A percentile compares a stretch with the other conserved stretches of the same genome.
Evolutionary conservation across 306 rosid species (phyloP).

Genomic region (Dalbergia cultrata): DNA sequence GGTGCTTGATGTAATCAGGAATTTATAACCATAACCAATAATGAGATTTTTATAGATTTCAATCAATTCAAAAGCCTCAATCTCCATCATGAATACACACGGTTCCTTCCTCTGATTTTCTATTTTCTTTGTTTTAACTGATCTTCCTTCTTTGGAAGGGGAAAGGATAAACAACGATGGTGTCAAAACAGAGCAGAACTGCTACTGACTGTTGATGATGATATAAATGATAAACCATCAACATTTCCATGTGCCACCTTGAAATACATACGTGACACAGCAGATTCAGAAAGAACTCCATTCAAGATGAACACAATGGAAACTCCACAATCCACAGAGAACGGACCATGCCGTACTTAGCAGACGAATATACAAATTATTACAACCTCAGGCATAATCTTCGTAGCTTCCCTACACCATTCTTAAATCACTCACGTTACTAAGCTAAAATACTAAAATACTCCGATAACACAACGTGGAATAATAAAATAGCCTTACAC

Average conservation of each 20-base stretch:
- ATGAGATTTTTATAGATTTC: slow-evolving; percentile 10
- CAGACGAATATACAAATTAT: not conserved
- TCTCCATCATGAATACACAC: not conserved
- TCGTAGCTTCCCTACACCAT: not conserved
- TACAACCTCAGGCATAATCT: slow-evolving; percentile 5
- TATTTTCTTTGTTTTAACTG: not conserved
- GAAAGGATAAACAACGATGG: slow-evolving; percentile 8
- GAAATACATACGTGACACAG: slow-evolving; percentile 1
- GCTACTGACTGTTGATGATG: slow-evolving; percentile 14
- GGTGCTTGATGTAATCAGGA: slow-evolving; percentile 13
- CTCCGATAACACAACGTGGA: not conserved
- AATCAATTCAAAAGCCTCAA: slow-evolving; percentile 21
- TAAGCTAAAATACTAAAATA: not conserved
- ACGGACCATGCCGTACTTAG: not conserved
- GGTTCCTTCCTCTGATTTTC: slow-evolving; percentile 17
- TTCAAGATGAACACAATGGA: slow-evolving; percentile 16
- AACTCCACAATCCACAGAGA: slow-evolving; percentile 17
- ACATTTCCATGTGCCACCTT: slow-evolving; percentile 26
- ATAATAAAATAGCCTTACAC: not conserved
- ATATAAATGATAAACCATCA: not conserved
- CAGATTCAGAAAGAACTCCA: not conserved
- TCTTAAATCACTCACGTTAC: not conserved
- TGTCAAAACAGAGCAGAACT: slow-evolving; percentile 14
- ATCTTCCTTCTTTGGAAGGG: slow-evolving; percentile 15
- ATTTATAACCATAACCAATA: slow-evolving; percentile 19